These are phyloP conservation scores for Arbutus unedo DNA, from an alignment of 148 eudicot genomes.

Conservation along the genomic window DNA sequence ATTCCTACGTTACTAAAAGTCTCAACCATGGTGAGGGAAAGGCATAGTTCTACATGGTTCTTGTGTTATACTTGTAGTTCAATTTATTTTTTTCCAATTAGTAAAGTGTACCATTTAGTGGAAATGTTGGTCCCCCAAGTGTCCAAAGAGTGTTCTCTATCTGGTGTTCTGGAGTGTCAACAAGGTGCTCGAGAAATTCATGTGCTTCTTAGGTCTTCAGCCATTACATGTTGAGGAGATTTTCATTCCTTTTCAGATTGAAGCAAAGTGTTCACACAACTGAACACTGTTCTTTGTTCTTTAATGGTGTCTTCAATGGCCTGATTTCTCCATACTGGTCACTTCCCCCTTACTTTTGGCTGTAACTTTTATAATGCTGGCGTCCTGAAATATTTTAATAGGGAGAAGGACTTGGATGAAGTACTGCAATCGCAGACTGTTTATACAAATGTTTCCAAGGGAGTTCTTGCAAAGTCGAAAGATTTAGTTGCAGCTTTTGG, in stretches of 20 bases:
- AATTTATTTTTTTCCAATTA: too few species aligned
- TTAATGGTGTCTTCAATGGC: not conserved
- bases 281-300: not conserved
- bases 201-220: not conserved
- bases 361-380: not conserved
- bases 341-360: not conserved
- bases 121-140: not conserved
- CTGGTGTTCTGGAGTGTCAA: not conserved
- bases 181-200: too few species aligned
- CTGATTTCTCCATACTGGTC: not conserved
- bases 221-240: not conserved
- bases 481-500: constrained; percentile 80
- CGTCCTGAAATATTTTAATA: constrained; percentile 17
- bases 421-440: constrained; percentile 95
- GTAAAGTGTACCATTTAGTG: too few species aligned
- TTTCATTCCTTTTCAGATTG: not conserved
- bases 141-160: not conserved
- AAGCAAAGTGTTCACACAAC: not conserved
- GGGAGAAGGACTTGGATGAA: constrained; percentile 98
- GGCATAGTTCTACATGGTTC: too few species aligned
- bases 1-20: too few species aligned
- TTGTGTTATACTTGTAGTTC: too few species aligned
- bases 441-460: constrained; percentile 89
- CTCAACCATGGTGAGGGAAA: too few species aligned
- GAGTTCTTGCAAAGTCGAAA: constrained; percentile 85